phyloP scores from a whole-genome alignment of 441 rosid species.

The Euphorbia celastroides region DNA sequence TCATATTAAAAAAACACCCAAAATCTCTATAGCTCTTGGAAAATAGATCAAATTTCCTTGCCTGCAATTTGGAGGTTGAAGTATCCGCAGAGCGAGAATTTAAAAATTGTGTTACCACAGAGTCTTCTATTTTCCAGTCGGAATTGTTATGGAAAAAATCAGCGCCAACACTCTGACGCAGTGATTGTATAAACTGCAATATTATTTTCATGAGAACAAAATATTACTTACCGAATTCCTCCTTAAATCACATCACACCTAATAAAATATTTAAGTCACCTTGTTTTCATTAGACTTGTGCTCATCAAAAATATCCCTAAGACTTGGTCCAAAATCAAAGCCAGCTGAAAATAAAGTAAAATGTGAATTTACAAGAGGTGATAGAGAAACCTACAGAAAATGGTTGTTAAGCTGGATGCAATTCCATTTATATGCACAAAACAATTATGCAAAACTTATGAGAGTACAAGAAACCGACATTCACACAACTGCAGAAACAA shows the following conservation, averaged over 20 bases:
- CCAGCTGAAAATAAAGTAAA: slow-evolving; percentile 37
- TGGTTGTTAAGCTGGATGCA: not conserved
- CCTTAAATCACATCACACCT: slow-evolving; percentile 4
- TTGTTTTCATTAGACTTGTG: slow-evolving; percentile 88
- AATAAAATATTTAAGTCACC: slow-evolving; percentile 32
- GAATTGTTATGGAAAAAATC: slow-evolving; percentile 65
- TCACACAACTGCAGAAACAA: not conserved
- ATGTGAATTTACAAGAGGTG: not conserved
- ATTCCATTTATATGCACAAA: not conserved
- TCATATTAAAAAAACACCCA: slow-evolving; percentile 12
- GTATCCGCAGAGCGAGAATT: slow-evolving; percentile 81
- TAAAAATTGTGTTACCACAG: slow-evolving; percentile 70
- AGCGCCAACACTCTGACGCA: slow-evolving; percentile 67
- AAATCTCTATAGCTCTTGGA: not conserved
- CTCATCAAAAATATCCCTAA: slow-evolving; percentile 82
- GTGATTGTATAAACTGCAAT: slow-evolving; percentile 83
- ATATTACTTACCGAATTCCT: not conserved
- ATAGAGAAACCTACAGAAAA: not conserved
- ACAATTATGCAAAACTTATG: not conserved
- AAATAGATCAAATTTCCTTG: slow-evolving; percentile 19
- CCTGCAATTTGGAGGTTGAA: slow-evolving; percentile 84
- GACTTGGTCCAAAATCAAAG: slow-evolving; percentile 74
- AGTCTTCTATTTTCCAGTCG: slow-evolving; percentile 84
- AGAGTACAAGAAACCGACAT: not conserved
- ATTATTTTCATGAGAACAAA: slow-evolving; percentile 18